Base-by-base conservation (phyloP, 495 filamentous ascomycete species). In the Podospora pseudoanserina region DNA sequence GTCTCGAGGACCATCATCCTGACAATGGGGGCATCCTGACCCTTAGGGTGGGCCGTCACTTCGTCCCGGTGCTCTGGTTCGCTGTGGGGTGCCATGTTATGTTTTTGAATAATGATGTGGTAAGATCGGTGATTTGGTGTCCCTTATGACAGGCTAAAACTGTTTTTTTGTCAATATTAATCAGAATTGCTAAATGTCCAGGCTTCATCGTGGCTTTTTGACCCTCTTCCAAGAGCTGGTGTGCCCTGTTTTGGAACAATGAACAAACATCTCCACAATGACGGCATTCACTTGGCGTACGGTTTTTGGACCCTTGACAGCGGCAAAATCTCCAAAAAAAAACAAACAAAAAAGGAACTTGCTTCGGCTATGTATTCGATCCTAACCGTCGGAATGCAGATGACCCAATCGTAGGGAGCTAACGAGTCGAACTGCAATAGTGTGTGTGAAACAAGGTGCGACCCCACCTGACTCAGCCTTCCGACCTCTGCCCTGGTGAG, bases 1-100 rank as follows among this genome's bases (percentile, higher is more conserved):
- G 76, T 78, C 63, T 79, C 77, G 53, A 78, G 71, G 30, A 78
- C 73, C 28, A 79, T 73, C 64, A 78, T 72, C 19, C 70, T 68
- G 6, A 77, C 66, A 4, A 49, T 26, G 2, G 66, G 66, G 27
- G 26, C 16, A 18, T 61, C 65, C 39, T 16, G 39, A 18, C 39
- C 39, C 15, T 49, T 49, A 3, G 39, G 39, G 39, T 49, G 39
- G 39, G 39, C 39, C 13, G 39, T 49, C 9, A 49, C 39, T 49
- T 49, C 39, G 9, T 49, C 39, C 15, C 39, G 39, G 1, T 49
- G 39, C 18, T 49, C 39, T 16, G 39, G 39, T 49, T 49, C 39
- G 39, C 39, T 49, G 39, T 49, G 39, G 39, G 39, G 39, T 11
- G 39, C 39, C 39, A 49, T 49, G 7, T 11, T 49, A 11, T 3